Evolutionary conservation across 371 early-diverging fungal species (phyloP).

Genomic region (Mucor mucedo): DNA sequence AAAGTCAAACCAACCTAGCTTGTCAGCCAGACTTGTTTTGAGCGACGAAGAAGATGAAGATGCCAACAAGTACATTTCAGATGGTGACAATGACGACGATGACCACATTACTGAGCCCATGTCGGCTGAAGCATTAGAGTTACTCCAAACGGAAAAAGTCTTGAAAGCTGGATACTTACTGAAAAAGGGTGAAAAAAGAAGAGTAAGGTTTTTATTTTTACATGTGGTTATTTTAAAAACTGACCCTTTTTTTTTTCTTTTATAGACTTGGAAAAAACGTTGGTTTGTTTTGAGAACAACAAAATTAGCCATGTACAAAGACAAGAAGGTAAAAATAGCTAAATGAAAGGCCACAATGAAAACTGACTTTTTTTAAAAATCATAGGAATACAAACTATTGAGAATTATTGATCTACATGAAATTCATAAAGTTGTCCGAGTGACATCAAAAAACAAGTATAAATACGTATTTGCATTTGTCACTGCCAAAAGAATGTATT

Average conservation of each 20-base stretch:
- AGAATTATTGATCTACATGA: conserved; percentile 76
- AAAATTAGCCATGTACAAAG: conserved; percentile 84
- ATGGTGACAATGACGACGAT: conserved; percentile 56
- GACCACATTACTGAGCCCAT: conserved; percentile 50
- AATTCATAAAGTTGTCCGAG: conserved; percentile 77
- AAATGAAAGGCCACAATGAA: neutral
- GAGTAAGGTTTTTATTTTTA: conserved; percentile 43
- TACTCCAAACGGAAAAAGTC: conserved; percentile 69
- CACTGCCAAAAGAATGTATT: conserved; percentile 76
- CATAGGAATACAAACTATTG: conserved; percentile 79
- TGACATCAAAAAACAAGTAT: conserved; percentile 67
- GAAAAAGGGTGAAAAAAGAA: conserved; percentile 82
- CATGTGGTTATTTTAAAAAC: neutral
- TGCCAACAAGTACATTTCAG: conserved; percentile 36
- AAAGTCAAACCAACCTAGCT: conserved; percentile 7
- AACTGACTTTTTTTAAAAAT: neutral
- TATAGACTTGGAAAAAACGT: conserved; percentile 82
- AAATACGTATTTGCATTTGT: conserved; percentile 78
- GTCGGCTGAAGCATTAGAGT: conserved; percentile 54
- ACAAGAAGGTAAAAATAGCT: conserved; percentile 65
- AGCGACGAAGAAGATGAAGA: conserved; percentile 49
- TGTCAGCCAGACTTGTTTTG: conserved; percentile 35
- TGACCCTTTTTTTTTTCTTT: conserved; percentile 8
- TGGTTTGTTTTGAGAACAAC: conserved; percentile 87
- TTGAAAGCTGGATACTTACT: conserved; percentile 70